Evolutionary conservation across 192 early-diverging fungal genomes (phyloP), one percentile per base, ranked within the genome.

Genomic region (Phycomyces nitens): DNA sequence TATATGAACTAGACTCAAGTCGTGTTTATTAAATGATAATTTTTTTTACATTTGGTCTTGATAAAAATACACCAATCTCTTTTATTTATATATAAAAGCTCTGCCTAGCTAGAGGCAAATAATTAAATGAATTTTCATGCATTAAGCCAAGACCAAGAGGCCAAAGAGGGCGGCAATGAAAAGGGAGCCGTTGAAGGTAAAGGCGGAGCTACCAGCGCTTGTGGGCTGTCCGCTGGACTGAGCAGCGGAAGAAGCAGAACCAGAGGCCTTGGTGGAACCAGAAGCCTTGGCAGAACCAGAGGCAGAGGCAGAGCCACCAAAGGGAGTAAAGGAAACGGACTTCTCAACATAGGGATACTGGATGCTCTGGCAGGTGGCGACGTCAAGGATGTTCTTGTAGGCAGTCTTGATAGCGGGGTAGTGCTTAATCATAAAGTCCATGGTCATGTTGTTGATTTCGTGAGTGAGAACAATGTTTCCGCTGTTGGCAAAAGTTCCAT

Each of bases 381-480:
- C 56, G 57, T 66, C 65, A 20, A 66, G 34, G 41, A 70, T 44
- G 41, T 70, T 47, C 43, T 26, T 59, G 22, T 70, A 70, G 53
- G 61, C 47, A 11, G 47, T 44, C 68, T 70, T 57, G 41, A 70
- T 70, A 1, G 18, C 55, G 26, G 68, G 68, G 11, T 57, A 64
- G 39, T 70, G 26, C 5, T 63, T 47, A 4, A 53, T 49, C 18
- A 61, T 47, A 40, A 64, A 59, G 20, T 18, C 23, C 68, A 70
- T 70, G 21, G 68, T 70, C 27, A 39, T 34, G 40, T 63, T 58
- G 34, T 70, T 70, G 39, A 70, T 70, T 64, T 70, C 68, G 27
- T 70, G 68, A 53, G 60, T 57, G 10, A 66, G 53, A 8, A 70
- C 68, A 53, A 70, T 59, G 52, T 70, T 70, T 39, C 68, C 68